Evolutionary conservation across 345 rosid genomes (phyloP).

Genomic region (Moricandia moricandioides): DNA sequence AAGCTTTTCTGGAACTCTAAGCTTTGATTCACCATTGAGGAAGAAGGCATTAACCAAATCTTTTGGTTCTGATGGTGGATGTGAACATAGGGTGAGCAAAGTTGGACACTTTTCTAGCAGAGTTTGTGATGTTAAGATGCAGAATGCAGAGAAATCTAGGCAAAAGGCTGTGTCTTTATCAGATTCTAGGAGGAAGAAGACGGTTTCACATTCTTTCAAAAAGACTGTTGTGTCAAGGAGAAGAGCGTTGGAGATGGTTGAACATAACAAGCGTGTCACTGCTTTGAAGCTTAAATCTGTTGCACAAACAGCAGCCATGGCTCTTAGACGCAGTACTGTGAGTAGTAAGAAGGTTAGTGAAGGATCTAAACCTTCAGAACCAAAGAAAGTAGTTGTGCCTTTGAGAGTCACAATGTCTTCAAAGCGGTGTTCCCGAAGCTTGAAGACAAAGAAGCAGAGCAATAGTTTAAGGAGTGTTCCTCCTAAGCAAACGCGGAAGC

Average conservation of each 20-base stretch:
- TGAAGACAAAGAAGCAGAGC: constrained; percentile 40
- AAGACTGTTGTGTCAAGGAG: constrained; percentile 26
- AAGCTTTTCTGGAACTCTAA: constrained; percentile 32
- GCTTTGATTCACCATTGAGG: constrained; percentile 38
- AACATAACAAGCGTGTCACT: constrained; percentile 31
- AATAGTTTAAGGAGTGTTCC: constrained; percentile 36
- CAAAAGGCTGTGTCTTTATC: constrained; percentile 5
- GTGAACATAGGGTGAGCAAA: background rate
- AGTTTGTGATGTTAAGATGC: background rate
- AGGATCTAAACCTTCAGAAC: constrained; percentile 26
- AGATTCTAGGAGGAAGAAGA: constrained; percentile 31
- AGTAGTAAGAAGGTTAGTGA: constrained; percentile 28
- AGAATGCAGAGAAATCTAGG: constrained; percentile 16
- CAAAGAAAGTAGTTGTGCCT: constrained; percentile 31
- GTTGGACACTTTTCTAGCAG: background rate
- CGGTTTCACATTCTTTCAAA: constrained; percentile 26
- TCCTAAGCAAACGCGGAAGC: background rate
- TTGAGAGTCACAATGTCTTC: constrained; percentile 38
- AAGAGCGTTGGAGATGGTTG: constrained; percentile 36
- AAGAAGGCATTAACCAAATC: constrained; percentile 36
- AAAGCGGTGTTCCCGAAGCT: constrained; percentile 32
- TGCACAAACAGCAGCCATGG: constrained; percentile 33
- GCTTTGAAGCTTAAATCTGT: constrained; percentile 42
- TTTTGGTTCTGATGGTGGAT: constrained; percentile 14
- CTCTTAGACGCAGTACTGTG: constrained; percentile 28